Evolutionary conservation across 2,329 filamentous ascomycete species (phyloP), one percentile per base, ranked within the genome.

Genomic region (Fusarium luffae): DNA sequence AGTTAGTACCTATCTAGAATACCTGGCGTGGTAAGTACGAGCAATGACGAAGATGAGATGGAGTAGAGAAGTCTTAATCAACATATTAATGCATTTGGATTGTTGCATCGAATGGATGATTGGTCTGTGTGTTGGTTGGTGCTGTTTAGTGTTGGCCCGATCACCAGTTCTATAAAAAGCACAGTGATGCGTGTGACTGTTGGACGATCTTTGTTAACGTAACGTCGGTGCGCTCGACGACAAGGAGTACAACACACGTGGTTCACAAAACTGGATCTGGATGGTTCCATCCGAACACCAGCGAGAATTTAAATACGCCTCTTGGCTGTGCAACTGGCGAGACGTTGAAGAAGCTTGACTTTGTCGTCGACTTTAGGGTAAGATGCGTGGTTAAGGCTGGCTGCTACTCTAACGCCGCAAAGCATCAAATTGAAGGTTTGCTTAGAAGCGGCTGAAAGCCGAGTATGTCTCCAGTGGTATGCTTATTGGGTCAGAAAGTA

Each of bases 81-180:
- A 30, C 48, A 58, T 13, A 34, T 40, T 47, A 28, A 56, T 59
- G 60, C 23, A 42, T 50, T 49, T 46, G 14, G 27, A 25, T 40
- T 47, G 32, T 59, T 52, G 54, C 27, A 27, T 32, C 25, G 19
- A 55, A n/a, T 27, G 27, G 27, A 11, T 28, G 21, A 50, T 43
- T 62, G 52, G 46, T 23, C 41, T 44, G 50, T 63, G 51, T 46
- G 44, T 59, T 44, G 65, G 8, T 18, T 8, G 21, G 42, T 21
- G 21, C 34, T 12, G 37, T n/a, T 52, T 19, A 27, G 27, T 21
- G 44, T 54, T 44, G 50, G 37, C 23, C 54, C 28, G 41, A 43
- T 59, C 28, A 27, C 21, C 30, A 21, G 44, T 63, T 68, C 66
- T 70, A 69, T 69, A 69, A 68, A 70, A 61, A 68, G 67, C 54